Conservation (phyloP, 2,329 filamentous ascomycete species). For the Aspergillus ochraceoroseus region DNA sequence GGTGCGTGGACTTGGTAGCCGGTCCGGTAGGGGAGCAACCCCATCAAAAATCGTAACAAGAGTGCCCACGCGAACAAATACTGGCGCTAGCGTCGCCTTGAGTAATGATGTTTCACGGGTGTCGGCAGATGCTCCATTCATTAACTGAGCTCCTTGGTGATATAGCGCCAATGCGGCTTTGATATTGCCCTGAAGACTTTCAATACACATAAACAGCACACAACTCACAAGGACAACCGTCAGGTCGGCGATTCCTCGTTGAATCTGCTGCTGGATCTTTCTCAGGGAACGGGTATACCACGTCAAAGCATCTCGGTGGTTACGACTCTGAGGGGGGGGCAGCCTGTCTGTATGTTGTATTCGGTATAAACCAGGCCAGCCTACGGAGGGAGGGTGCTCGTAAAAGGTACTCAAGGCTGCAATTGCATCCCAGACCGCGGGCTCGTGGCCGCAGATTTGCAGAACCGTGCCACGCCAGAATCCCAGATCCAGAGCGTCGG, state of each 20-base stretch:
- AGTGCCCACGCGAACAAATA: neutral
- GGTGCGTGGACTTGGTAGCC: neutral
- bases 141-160: conserved; percentile 2
- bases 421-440: conserved; percentile 26
- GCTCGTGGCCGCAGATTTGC: conserved; percentile 23
- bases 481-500: conserved; percentile 15
- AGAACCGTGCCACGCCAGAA: conserved; percentile 25
- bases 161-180: conserved; percentile 4
- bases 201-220: conserved; percentile 8
- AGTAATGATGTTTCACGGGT: neutral
- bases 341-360: neutral
- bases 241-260: neutral
- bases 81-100: neutral
- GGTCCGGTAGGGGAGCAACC: conserved; percentile 7
- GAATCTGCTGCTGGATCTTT: neutral
- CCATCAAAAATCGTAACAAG: conserved; percentile 4
- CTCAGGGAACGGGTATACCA: conserved; percentile 5
- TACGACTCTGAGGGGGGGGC: neutral
- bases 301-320: neutral
- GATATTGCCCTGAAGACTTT: conserved; percentile 3
- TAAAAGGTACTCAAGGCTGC: conserved; percentile 22
- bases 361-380: neutral
- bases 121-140: neutral
- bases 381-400: conserved; percentile 11
- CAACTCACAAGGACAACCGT: conserved; percentile 3